Conservation (phyloP, 768 basidiomycete genomes). For the Boletus patriciae region DNA sequence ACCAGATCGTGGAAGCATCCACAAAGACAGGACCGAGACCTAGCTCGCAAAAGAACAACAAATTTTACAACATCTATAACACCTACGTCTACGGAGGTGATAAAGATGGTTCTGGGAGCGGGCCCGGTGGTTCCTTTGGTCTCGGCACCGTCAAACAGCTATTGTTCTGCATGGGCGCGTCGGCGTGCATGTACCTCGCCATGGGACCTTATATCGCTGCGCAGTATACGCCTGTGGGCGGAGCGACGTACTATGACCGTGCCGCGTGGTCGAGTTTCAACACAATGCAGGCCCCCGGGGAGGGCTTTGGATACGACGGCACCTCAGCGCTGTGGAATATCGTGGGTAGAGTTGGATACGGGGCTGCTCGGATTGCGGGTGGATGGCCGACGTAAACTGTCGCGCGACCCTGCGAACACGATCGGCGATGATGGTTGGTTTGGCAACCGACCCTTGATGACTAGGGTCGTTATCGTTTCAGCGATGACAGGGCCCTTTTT, state of each 20-base stretch:
- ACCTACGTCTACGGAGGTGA: slow-evolving; percentile 57
- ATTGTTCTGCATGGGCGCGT: slow-evolving; percentile 60
- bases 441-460: slow-evolving; percentile 4
- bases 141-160: slow-evolving; percentile 45
- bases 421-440: not conserved
- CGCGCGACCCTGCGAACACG: not conserved
- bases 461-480: slow-evolving; percentile 11
- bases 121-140: slow-evolving; percentile 28
- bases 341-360: slow-evolving; percentile 69
- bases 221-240: slow-evolving; percentile 57
- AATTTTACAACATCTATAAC: slow-evolving; percentile 88
- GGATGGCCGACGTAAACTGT: slow-evolving; percentile 71
- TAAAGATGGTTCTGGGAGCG: slow-evolving; percentile 34
- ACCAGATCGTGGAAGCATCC: slow-evolving; percentile 56
- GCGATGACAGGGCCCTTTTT: not conserved
- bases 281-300: slow-evolving; percentile 63
- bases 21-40: slow-evolving; percentile 34
- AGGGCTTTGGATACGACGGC: slow-evolving; percentile 64
- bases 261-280: slow-evolving; percentile 81
- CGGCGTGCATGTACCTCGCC: slow-evolving; percentile 59
- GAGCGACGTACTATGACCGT: slow-evolving; percentile 76
- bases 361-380: slow-evolving; percentile 70
- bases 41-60: slow-evolving; percentile 43
- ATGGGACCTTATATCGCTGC: slow-evolving; percentile 59
- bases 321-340: slow-evolving; percentile 67